Percentiles rank a stretch among this genome's conserved stretches.
Conservation (phyloP, 2,329 filamentous ascomycete species). For the Leptoxyphium fumago region DNA sequence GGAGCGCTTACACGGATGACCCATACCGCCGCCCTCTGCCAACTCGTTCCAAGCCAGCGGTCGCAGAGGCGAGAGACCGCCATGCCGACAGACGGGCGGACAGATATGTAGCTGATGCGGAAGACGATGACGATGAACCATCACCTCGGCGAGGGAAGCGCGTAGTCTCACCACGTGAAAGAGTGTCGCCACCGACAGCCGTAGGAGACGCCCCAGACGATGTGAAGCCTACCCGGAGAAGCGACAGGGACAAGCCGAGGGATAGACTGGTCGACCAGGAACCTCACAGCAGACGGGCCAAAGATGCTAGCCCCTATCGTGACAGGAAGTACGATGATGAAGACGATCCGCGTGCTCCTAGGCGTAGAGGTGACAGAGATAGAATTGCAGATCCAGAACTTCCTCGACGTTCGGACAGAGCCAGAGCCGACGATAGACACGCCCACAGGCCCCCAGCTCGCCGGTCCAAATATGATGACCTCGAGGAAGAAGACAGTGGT, state of each 20-base stretch:
- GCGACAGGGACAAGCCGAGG: not conserved
- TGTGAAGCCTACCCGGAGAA: not conserved
- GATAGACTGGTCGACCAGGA: not conserved
- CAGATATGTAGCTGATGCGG: not conserved
- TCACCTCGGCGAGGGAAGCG: not conserved
- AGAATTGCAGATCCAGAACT: not conserved
- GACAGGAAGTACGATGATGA: slow-evolving; percentile 5
- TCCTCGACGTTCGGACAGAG: not conserved
- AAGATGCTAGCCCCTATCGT: not conserved
- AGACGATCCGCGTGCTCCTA: slow-evolving; percentile 1
- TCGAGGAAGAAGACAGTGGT: slow-evolving; percentile 3
- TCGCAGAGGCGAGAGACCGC: not conserved
- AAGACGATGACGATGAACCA: not conserved
- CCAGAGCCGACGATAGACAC: not conserved
- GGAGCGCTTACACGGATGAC: not conserved
- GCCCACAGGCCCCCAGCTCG: not conserved
- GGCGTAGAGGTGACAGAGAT: slow-evolving; percentile 2
- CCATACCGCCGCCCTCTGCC: not conserved
- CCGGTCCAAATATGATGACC: not conserved
- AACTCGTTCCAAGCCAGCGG: not conserved
- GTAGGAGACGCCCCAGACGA: not conserved
- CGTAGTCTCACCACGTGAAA: not conserved
- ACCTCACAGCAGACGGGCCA: slow-evolving; percentile 1
- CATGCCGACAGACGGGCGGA: not conserved
- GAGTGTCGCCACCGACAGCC: not conserved